Conservation (phyloP, 1,284 basidiomycete genomes). For the Rhizoctonia solani region DNA sequence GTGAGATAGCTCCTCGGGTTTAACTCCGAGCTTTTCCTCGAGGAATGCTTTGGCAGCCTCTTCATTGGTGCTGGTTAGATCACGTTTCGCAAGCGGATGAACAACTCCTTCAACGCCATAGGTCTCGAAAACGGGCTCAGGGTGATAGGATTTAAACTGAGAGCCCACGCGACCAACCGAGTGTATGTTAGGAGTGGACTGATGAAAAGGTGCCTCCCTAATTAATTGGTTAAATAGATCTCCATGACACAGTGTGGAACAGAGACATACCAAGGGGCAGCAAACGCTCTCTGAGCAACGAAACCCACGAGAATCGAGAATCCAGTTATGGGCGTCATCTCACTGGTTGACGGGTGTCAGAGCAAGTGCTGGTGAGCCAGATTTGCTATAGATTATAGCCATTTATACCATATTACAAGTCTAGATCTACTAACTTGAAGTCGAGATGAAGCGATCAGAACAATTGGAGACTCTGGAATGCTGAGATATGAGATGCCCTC, state of each 20-base stretch:
- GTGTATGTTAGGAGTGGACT: constrained; percentile 12
- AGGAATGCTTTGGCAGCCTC: constrained; percentile 49
- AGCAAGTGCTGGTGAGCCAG: neutral
- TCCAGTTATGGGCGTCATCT: neutral
- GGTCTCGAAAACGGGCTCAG: constrained; percentile 25
- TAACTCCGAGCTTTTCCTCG: constrained; percentile 45
- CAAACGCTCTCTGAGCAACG: constrained; percentile 21
- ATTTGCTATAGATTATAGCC: neutral
- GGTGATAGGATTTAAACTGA: constrained; percentile 32
- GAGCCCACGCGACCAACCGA: constrained; percentile 8
- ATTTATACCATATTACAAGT: constrained; percentile 25
- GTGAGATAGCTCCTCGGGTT: constrained; percentile 44
- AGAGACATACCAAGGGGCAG: constrained; percentile 34
- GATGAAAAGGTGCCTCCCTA: neutral
- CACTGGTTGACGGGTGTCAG: neutral
- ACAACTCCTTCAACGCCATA: neutral
- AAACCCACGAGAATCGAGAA: constrained; percentile 3
- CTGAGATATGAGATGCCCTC: too few species aligned
- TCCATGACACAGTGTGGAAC: neutral
- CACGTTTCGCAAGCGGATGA: neutral
- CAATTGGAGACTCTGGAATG: too few species aligned
- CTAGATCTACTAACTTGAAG: too few species aligned
- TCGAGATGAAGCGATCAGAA: too few species aligned
- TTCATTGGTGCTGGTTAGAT: constrained; percentile 34
- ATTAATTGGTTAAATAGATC: constrained; percentile 8